Evolutionary conservation across 371 early-diverging fungal species (phyloP), one percentile per base, ranked within the genome.

Genomic region (Zopfochytrium polystomum): DNA sequence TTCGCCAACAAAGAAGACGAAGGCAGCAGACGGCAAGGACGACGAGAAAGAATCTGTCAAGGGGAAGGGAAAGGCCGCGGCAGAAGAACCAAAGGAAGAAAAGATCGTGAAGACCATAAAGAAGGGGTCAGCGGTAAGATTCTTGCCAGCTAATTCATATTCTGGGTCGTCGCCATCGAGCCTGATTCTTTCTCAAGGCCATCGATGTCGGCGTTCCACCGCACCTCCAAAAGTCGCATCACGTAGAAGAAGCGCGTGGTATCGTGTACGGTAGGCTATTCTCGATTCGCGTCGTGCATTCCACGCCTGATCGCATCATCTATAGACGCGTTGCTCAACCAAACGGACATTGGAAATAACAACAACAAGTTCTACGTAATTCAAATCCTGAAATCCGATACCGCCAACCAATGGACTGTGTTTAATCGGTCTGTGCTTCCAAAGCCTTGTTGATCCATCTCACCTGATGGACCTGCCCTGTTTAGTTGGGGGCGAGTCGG

Each of bases 361-460:
- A 84, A 80, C 74, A 85, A 86, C 77, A 86, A 86, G 66, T 86
- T 83, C 52, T 86, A 81, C 63, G 48, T 81, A 53, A 73, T 85
- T 58, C 86, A 85, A 61, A 68, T 85, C 18, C 63, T 85, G 13
- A 54, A 73, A 44, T 62, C 70, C 23, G 66, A 73, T 52, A 22
- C 54, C 33, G 27, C 30, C 11, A 23, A 60, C 7, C 6, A n/a
- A 3, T 70, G 59, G 50, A 58, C 50, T 47, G 50, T 63, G 13
- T 75, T 68, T 68, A 72, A 55, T 15, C 52, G 70, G 63, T 72
- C 30, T 52, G 38, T 18, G 1, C 5, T 11, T 11, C 26, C 25
- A 15, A 18, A 20, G 35, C 11, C 26, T 63, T 3, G 11, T 13
- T 15, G 6, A 11, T 26, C 9, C 15, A n/a, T n/a, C 38, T 57